These are phyloP conservation scores for Paxillus involutus DNA, from an alignment of 768 basidiomycete species.

Conservation along the genomic window DNA sequence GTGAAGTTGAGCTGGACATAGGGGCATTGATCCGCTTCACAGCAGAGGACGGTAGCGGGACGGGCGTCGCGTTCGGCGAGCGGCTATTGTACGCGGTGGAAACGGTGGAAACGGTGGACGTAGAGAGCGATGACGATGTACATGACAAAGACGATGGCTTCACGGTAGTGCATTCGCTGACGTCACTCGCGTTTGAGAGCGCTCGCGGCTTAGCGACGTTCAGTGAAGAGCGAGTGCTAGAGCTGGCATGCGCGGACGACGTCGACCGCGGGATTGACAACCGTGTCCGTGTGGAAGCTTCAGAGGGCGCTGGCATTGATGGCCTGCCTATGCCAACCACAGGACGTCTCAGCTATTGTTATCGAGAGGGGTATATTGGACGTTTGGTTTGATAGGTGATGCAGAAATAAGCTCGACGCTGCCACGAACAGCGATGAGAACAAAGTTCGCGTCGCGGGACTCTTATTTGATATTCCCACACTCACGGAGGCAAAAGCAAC, in stretches of 20 bases:
- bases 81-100: conserved; percentile 27
- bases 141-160: conserved; percentile 31
- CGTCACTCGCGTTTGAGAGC: conserved; percentile 48
- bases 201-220: conserved; percentile 51
- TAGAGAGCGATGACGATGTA: conserved; percentile 25
- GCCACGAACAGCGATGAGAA: conserved; percentile 16
- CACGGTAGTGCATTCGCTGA: conserved; percentile 52
- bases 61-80: conserved; percentile 53
- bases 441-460: conserved; percentile 7
- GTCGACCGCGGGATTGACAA: conserved; percentile 42
- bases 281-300: conserved; percentile 48
- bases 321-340: neutral
- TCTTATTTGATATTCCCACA: conserved; percentile 19
- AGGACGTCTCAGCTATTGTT: neutral
- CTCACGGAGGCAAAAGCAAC: neutral
- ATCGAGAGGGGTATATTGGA: conserved; percentile 16
- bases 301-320: conserved; percentile 43
- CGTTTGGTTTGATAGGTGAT: conserved; percentile 5
- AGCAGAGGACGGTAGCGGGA: conserved; percentile 34
- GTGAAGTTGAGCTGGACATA: conserved; percentile 36
- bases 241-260: conserved; percentile 17
- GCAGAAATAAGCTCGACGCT: conserved; percentile 11
- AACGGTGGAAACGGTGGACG: conserved; percentile 19
- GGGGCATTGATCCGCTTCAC: conserved; percentile 40
- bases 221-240: conserved; percentile 41